These are phyloP conservation scores for Alternaria consortialis DNA, from an alignment of 2,329 filamentous ascomycete genomes.

Conservation along the genomic window DNA sequence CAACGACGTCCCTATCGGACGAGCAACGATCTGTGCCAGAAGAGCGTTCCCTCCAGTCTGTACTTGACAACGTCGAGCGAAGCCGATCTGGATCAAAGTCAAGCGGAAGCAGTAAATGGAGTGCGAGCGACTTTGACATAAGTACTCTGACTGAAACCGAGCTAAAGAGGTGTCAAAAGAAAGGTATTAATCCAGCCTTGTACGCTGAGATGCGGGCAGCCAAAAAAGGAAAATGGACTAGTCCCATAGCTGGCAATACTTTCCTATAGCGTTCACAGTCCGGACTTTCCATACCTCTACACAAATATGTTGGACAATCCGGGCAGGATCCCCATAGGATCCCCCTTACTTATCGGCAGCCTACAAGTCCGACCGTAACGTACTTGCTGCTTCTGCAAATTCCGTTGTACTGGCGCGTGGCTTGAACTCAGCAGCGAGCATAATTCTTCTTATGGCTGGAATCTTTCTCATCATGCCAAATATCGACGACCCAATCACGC, in stretches of 20 bases:
- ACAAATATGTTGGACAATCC: not conserved
- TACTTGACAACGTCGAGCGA: slow-evolving; percentile 17
- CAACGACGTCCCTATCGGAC: slow-evolving; percentile 31
- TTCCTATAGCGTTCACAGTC: slow-evolving; percentile 31
- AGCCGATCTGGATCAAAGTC: slow-evolving; percentile 28
- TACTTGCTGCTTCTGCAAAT: not conserved
- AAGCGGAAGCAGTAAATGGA: slow-evolving; percentile 47
- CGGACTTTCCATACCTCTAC: not conserved
- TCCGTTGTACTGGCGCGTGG: not conserved
- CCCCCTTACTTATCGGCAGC: slow-evolving; percentile 1
- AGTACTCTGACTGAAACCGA: slow-evolving; percentile 52
- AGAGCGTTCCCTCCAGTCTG: slow-evolving; percentile 17
- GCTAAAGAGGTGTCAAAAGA: slow-evolving; percentile 56
- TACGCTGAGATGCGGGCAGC: slow-evolving; percentile 60
- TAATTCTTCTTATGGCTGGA: not conserved
- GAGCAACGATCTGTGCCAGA: slow-evolving; percentile 14
- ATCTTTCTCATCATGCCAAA: not conserved
- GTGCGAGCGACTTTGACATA: slow-evolving; percentile 52
- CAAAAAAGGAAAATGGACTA: slow-evolving; percentile 51
- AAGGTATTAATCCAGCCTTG: slow-evolving; percentile 58
- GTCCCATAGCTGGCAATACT: slow-evolving; percentile 47
- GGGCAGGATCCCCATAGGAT: not conserved
- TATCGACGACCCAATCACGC: not conserved
- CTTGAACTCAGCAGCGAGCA: slow-evolving; percentile 2
- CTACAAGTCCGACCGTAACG: not conserved